Percentiles rank a stretch among this genome's conserved stretches.
Conservation (phyloP, 495 filamentous ascomycete species). For the Aspergillus nidulans region DNA sequence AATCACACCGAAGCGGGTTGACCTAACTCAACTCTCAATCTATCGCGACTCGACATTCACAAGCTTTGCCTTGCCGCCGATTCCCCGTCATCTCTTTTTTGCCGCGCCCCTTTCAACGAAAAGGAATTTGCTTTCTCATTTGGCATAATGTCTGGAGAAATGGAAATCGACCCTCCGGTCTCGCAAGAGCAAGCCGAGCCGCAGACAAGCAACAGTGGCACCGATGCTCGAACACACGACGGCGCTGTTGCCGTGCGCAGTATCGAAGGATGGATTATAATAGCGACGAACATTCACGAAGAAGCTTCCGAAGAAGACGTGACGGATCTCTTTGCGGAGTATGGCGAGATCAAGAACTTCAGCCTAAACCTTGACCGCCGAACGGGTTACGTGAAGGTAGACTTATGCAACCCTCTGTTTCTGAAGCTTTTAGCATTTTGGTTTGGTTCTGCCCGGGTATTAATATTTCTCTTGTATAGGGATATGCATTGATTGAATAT, state of each 20-base stretch:
- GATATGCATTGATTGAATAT: constrained; percentile 92
- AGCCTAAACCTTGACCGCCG: constrained; percentile 91
- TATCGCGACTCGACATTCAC: background rate
- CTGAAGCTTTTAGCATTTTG: background rate
- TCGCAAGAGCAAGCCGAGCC: constrained; percentile 39
- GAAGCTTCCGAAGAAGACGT: constrained; percentile 96
- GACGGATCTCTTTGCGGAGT: constrained; percentile 91
- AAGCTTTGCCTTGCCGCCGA: background rate
- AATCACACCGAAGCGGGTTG: background rate
- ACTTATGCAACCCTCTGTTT: constrained; percentile 15
- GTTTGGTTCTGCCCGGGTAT: background rate
- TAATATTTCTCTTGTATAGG: constrained; percentile 46
- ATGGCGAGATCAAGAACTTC: constrained; percentile 95
- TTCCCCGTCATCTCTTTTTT: background rate
- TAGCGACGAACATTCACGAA: constrained; percentile 95
- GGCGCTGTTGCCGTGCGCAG: constrained; percentile 91
- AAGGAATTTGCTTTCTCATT: background rate
- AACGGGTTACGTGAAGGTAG: constrained; percentile 96
- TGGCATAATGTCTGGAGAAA: constrained; percentile 63
- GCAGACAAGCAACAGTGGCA: constrained; percentile 54
- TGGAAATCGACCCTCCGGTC: constrained; percentile 70
- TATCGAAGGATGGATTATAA: constrained; percentile 98
- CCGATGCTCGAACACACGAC: constrained; percentile 64
- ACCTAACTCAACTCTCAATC: no score
- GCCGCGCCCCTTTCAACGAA: background rate